Percentiles rank a stretch among this genome's conserved stretches.
These are phyloP conservation scores for Hanseniaspora lindneri DNA, from an alignment of 805 yeast species.

Conservation along the genomic window DNA sequence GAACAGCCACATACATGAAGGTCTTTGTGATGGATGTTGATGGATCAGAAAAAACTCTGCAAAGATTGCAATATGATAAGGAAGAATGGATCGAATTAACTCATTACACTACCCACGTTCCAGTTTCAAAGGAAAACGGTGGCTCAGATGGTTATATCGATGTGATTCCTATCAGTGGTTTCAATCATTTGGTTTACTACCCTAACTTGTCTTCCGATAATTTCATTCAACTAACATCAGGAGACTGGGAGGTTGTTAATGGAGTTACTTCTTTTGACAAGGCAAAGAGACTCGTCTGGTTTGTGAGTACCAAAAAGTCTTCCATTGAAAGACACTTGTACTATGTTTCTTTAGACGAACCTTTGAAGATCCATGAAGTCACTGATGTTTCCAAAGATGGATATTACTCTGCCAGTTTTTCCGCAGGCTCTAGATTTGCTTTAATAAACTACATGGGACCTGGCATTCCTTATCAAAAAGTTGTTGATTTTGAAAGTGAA, in stretches of 20 bases:
- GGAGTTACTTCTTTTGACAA: conserved; percentile 56
- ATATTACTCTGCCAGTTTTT: conserved; percentile 60
- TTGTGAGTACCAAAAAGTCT: conserved; percentile 60
- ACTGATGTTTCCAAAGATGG: conserved; percentile 49
- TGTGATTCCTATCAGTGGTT: conserved; percentile 51
- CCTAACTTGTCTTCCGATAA: conserved; percentile 50
- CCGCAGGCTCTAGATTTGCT: conserved; percentile 64
- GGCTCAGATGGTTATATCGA: conserved; percentile 67
- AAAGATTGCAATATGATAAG: conserved; percentile 38
- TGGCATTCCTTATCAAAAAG: conserved; percentile 60
- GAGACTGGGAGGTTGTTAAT: conserved; percentile 82
- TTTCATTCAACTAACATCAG: conserved; percentile 54
- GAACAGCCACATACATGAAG: conserved; percentile 55
- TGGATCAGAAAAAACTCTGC: background rate
- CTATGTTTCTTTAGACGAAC: conserved; percentile 43
- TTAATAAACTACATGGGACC: conserved; percentile 71
- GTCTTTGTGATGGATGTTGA: conserved; percentile 43
- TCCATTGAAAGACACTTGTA: conserved; percentile 78
- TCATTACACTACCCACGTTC: conserved; percentile 47
- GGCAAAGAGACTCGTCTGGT: conserved; percentile 41
- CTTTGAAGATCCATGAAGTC: conserved; percentile 32
- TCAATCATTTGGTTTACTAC: conserved; percentile 70
- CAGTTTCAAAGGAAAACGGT: conserved; percentile 34
- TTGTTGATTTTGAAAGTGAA: conserved; percentile 42
- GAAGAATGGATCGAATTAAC: conserved; percentile 72